Conservation (phyloP, 2,329 filamentous ascomycete species). For the Fusarium hostae region DNA sequence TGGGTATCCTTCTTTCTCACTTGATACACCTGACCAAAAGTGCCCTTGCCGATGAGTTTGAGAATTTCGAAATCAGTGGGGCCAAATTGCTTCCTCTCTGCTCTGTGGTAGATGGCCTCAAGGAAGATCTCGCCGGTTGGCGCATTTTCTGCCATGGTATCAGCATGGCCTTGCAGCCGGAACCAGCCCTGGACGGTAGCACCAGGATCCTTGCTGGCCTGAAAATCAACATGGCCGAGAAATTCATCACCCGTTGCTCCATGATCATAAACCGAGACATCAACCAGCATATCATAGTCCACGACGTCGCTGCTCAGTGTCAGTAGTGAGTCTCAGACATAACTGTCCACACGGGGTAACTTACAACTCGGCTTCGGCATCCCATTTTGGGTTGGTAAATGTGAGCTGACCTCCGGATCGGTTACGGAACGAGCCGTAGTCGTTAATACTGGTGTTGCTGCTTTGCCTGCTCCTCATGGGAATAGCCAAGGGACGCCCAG, state of each 20-base stretch:
- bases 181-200: constrained; percentile 87
- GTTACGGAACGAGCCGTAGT: constrained; percentile 70
- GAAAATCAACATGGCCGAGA: constrained; percentile 87
- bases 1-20: constrained; percentile 96
- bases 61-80: constrained; percentile 96
- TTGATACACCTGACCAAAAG: constrained; percentile 98
- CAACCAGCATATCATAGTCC: constrained; percentile 87
- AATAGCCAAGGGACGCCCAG: constrained; percentile 87
- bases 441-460: constrained; percentile 87
- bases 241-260: constrained; percentile 85
- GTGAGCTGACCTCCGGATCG: constrained; percentile 64
- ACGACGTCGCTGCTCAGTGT: constrained; percentile 83
- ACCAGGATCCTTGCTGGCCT: constrained; percentile 73
- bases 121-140: constrained; percentile 90
- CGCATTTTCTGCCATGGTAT: constrained; percentile 76
- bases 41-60: constrained; percentile 96
- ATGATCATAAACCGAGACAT: constrained; percentile 93
- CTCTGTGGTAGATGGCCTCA: constrained; percentile 84
- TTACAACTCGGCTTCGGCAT: constrained; percentile 95
- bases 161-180: constrained; percentile 77
- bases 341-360: constrained; percentile 48
- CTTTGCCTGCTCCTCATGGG: constrained; percentile 97
- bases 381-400: constrained; percentile 91
- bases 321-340: constrained; percentile 3
- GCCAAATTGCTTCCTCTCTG: constrained; percentile 90